A percentile compares a stretch with the other conserved stretches of the same genome.
Evolutionary conservation across 2,329 filamentous ascomycete species (phyloP).

Genomic region (Fusarium sp.): DNA sequence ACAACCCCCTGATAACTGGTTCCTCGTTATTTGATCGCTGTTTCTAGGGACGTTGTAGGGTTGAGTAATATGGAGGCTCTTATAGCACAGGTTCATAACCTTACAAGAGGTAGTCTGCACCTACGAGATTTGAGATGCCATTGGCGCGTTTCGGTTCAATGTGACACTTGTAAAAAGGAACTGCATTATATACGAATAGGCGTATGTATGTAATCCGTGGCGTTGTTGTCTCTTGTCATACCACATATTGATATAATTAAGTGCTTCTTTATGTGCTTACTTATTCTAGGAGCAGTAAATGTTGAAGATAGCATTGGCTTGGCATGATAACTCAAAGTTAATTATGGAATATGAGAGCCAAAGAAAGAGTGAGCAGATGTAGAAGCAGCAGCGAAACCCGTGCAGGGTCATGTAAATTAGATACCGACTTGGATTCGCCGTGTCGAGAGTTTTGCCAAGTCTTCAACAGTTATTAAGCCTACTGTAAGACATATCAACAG

Average conservation of each 20-base stretch:
- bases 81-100: background rate
- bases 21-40: too few species aligned
- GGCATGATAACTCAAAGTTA: background rate
- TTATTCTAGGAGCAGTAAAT: background rate
- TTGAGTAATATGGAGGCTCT: background rate
- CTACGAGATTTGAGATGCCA: background rate
- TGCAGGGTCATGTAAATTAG: too few species aligned
- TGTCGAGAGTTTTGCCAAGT: too few species aligned
- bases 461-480: too few species aligned
- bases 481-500: too few species aligned
- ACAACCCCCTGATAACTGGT: background rate
- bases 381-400: too few species aligned
- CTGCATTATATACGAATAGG: background rate
- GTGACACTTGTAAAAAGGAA: background rate
- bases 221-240: too few species aligned
- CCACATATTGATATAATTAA: background rate
- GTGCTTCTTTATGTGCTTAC: background rate
- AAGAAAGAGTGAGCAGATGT: too few species aligned
- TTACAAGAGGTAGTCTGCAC: background rate
- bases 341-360: background rate
- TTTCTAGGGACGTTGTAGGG: background rate
- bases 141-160: background rate
- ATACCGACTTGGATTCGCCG: too few species aligned
- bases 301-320: background rate
- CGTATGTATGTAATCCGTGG: background rate